A percentile compares a stretch with the other conserved stretches of the same genome.
Evolutionary conservation across 345 rosid genomes (phyloP).

Genomic region (Carallia pectinifolia): DNA sequence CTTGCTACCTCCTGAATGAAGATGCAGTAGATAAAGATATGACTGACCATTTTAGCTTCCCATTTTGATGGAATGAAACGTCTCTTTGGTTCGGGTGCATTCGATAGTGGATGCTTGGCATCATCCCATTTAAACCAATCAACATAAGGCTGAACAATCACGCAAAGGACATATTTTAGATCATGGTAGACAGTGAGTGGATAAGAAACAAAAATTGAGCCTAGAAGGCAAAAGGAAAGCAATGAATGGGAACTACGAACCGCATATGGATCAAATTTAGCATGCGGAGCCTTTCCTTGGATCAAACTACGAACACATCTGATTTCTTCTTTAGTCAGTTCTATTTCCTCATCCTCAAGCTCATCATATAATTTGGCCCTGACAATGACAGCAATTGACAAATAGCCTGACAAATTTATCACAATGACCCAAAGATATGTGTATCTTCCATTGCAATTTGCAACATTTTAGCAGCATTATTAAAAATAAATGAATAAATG

Average conservation of each 20-base stretch:
- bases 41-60: constrained; percentile 70
- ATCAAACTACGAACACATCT: constrained; percentile 56
- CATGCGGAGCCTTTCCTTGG: constrained; percentile 88
- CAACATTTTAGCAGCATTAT: not conserved
- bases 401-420: not conserved
- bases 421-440: not conserved
- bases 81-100: constrained; percentile 96
- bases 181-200: not conserved
- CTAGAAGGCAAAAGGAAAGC: not conserved
- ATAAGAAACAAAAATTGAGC: constrained; percentile 2
- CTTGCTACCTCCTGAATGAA: not conserved
- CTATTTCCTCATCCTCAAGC: constrained; percentile 84
- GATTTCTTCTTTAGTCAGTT: constrained; percentile 68
- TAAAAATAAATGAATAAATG: too few relatives aligned
- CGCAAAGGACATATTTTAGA: constrained; percentile 6
- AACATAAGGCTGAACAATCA: constrained; percentile 60
- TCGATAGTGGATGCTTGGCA: constrained; percentile 85
- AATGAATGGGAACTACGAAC: constrained; percentile 32
- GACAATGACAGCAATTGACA: constrained; percentile 1
- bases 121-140: constrained; percentile 90
- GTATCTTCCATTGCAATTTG: not conserved
- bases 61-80: constrained; percentile 88
- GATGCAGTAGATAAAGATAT: constrained; percentile 1
- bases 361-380: constrained; percentile 91
- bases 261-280: constrained; percentile 80